A percentile compares a stretch with the other conserved stretches of the same genome.
These are phyloP conservation scores for Leishmania mexicana DNA, from an alignment of 208 protist genomes.

Conservation along the genomic window DNA sequence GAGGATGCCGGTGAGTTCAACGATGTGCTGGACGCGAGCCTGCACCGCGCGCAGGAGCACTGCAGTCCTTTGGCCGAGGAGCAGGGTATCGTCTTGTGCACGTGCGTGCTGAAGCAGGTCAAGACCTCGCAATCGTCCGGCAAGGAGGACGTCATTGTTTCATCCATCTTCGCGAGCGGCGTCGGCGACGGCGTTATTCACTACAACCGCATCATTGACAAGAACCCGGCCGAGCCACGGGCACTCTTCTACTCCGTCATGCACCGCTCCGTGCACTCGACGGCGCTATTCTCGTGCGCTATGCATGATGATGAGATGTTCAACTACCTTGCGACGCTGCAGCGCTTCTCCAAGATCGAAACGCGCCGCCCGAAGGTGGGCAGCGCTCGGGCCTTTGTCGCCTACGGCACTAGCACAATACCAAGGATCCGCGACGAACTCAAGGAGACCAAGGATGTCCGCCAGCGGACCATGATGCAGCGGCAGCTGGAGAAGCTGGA, in stretches of 20 bases:
- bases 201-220: conserved; percentile 82
- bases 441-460: conserved; percentile 34
- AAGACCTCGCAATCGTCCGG: conserved; percentile 27
- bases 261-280: conserved; percentile 62
- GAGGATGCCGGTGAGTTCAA: conserved; percentile 70
- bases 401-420: conserved; percentile 47
- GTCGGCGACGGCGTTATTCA: conserved; percentile 73
- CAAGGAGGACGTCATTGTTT: conserved; percentile 67
- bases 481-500: conserved; percentile 53
- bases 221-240: conserved; percentile 80
- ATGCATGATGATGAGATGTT: conserved; percentile 34
- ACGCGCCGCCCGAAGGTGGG: conserved; percentile 63
- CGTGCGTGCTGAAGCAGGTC: conserved; percentile 73
- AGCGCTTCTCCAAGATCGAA: conserved; percentile 71
- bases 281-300: conserved; percentile 46
- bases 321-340: conserved; percentile 51
- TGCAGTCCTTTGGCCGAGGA: conserved; percentile 31
- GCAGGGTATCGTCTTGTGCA: conserved; percentile 71
- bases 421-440: conserved; percentile 56
- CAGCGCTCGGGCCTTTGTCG: conserved; percentile 53
- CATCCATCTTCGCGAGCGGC: conserved; percentile 73
- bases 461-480: conserved; percentile 39
- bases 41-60: conserved; percentile 32
- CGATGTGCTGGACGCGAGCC: conserved; percentile 48
- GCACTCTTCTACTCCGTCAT: conserved; percentile 77